Evolutionary conservation across 192 early-diverging fungal genomes (phyloP).

Genomic region (Backusella mclennaniae): DNA sequence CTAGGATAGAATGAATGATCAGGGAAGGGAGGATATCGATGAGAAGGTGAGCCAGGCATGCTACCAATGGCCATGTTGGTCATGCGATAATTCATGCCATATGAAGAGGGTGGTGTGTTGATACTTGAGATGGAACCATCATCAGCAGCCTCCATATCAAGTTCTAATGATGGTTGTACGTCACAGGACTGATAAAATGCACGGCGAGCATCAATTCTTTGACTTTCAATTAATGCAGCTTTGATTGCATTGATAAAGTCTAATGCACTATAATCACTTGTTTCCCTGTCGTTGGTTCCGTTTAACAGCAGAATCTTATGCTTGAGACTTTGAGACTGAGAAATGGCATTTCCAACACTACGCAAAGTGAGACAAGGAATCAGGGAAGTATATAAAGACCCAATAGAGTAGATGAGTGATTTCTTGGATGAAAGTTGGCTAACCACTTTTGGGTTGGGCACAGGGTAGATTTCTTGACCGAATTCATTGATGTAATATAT

Average conservation of each 20-base stretch:
- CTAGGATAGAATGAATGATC: slow-evolving; percentile 31
- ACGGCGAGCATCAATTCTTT: slow-evolving; percentile 36
- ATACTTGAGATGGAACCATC: not conserved
- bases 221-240: slow-evolving; percentile 57
- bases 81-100: not conserved
- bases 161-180: not conserved
- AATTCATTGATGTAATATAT: slow-evolving; percentile 74
- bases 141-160: not conserved
- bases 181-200: slow-evolving; percentile 31
- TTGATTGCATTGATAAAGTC: slow-evolving; percentile 70
- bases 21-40: slow-evolving; percentile 36
- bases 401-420: slow-evolving; percentile 71
- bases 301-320: slow-evolving; percentile 71
- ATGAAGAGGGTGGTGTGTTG: slow-evolving; percentile 17
- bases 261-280: slow-evolving; percentile 62
- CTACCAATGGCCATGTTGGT: not conserved
- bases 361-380: slow-evolving; percentile 69
- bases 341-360: slow-evolving; percentile 62
- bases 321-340: slow-evolving; percentile 47
- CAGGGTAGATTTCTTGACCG: slow-evolving; percentile 66
- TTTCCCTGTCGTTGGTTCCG: slow-evolving; percentile 69
- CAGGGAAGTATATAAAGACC: slow-evolving; percentile 73
- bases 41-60: slow-evolving; percentile 18
- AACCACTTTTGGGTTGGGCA: slow-evolving; percentile 59
- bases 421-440: slow-evolving; percentile 48